These are phyloP conservation scores for Fusarium sp. DNA, from an alignment of 2,329 filamentous ascomycete genomes.

Conservation along the genomic window DNA sequence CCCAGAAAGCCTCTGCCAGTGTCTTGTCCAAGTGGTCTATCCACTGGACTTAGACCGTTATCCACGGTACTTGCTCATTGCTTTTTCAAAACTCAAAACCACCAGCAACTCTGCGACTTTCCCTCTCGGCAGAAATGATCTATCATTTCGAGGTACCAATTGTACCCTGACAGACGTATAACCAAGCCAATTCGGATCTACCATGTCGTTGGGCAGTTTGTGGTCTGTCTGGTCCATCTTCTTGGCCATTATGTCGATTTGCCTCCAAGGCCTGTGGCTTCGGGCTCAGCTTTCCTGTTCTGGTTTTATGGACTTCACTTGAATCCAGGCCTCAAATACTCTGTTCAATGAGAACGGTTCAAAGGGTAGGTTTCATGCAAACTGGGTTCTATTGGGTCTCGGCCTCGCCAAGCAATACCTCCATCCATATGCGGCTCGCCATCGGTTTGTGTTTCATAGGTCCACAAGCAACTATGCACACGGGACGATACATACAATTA, in stretches of 20 bases:
- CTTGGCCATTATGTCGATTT: not conserved
- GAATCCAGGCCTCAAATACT: slow-evolving; percentile 10
- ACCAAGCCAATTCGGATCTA: not conserved
- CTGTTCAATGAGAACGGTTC: slow-evolving; percentile 13
- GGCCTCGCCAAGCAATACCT: slow-evolving; percentile 21
- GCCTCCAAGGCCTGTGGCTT: not conserved
- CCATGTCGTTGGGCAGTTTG: not conserved
- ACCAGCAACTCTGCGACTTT: slow-evolving; percentile 13
- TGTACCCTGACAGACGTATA: not conserved
- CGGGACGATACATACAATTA: slow-evolving; percentile 22
- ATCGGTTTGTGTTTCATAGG: slow-evolving; percentile 32
- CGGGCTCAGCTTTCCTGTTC: slow-evolving; percentile 6
- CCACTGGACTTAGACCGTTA: slow-evolving; percentile 30
- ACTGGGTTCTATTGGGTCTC: slow-evolving; percentile 26
- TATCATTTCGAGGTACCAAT: slow-evolving; percentile 3
- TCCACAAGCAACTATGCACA: slow-evolving; percentile 16
- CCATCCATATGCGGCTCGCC: slow-evolving; percentile 35
- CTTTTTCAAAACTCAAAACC: slow-evolving; percentile 11
- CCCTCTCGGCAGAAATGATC: slow-evolving; percentile 2
- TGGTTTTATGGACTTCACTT: not conserved
- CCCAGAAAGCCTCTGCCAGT: slow-evolving; percentile 5
- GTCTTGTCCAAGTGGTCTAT: slow-evolving; percentile 16
- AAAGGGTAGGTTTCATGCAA: slow-evolving; percentile 7
- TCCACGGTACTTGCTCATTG: slow-evolving; percentile 37
- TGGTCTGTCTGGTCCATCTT: not conserved